These are phyloP conservation scores for Sonneratia caseolaris DNA, from an alignment of 345 rosid species.

Conservation along the genomic window DNA sequence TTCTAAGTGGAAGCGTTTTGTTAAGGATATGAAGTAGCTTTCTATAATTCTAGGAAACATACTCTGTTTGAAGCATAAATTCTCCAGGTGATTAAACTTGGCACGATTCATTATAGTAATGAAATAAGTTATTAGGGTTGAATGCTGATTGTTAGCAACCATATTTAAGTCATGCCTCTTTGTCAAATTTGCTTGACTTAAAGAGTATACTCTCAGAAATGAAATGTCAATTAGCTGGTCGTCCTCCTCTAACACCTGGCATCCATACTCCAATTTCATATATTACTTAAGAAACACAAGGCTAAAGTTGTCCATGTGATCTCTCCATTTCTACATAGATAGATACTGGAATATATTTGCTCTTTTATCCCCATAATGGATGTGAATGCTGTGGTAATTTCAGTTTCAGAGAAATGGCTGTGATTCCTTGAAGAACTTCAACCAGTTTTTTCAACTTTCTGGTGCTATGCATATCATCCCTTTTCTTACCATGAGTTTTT, in stretches of 20 bases:
- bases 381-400: neutral
- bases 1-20: neutral
- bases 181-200: neutral
- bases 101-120: neutral
- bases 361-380: neutral
- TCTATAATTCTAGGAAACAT: neutral
- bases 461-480: neutral
- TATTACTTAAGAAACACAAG: neutral
- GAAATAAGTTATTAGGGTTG: neutral
- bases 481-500: conserved; percentile 1
- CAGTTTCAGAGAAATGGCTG: neutral
- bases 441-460: neutral
- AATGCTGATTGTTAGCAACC: neutral
- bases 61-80: neutral
- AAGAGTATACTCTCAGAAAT: neutral
- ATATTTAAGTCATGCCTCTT: too few relatives aligned
- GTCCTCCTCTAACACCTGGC: neutral
- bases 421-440: neutral
- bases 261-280: neutral
- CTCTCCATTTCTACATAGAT: neutral
- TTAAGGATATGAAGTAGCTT: neutral
- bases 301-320: neutral
- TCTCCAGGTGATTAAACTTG: neutral
- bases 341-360: neutral
- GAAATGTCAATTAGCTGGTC: neutral